Conservation (phyloP, 2,329 filamentous ascomycete genomes). For the Sporothrix variecibatus region DNA sequence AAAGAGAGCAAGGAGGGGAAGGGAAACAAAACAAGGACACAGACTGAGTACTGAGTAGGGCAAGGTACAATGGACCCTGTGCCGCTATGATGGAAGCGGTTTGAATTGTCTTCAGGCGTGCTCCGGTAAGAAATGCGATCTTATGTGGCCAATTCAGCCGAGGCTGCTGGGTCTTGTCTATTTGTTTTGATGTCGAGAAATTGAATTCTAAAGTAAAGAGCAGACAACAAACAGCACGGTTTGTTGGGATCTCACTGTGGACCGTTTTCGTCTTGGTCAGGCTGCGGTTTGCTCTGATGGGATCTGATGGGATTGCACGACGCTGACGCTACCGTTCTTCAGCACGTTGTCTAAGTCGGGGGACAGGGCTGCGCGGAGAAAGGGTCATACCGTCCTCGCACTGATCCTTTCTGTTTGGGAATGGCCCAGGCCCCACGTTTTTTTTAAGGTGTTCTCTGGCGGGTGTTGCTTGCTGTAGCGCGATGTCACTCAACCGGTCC, state of each 20-base stretch:
- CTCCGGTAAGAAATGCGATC: not conserved
- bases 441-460: slow-evolving; percentile 11
- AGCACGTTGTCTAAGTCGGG: not conserved
- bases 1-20: not conserved
- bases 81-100: not conserved
- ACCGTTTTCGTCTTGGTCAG: not conserved
- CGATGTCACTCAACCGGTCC: slow-evolving; percentile 19
- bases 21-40: not conserved
- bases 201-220: not conserved
- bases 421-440: slow-evolving; percentile 14
- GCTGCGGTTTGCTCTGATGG: not conserved
- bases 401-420: not conserved
- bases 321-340: not conserved
- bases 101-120: not conserved
- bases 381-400: not conserved
- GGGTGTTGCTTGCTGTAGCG: slow-evolving; percentile 15
- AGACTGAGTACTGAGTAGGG: not conserved
- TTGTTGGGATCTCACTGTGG: not conserved
- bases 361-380: slow-evolving; percentile 11
- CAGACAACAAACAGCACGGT: not conserved
- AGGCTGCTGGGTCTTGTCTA: not conserved
- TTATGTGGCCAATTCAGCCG: not conserved
- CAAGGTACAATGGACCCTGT: not conserved
- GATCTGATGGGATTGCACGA: not conserved
- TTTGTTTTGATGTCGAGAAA: not conserved